phyloP scores from a whole-genome alignment of 306 rosid species.

The Mimosa bimucronata region DNA sequence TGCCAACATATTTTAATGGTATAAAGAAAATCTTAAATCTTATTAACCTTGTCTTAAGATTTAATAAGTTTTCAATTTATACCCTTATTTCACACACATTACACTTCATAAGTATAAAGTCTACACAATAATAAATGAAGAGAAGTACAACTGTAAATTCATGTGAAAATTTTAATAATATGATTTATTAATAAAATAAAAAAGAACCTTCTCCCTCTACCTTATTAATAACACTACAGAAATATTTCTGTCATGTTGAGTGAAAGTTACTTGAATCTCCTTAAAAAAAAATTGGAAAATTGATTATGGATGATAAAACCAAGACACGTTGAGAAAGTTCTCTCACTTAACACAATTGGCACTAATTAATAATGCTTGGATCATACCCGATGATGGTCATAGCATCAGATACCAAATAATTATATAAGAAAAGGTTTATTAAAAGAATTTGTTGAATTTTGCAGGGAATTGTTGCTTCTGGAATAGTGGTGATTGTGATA shows the following conservation, averaged over 20 bases:
- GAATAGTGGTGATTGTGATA: slow-evolving; percentile 9
- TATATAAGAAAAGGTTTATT: neutral
- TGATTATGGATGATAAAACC: neutral
- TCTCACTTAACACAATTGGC: neutral
- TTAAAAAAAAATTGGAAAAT: neutral
- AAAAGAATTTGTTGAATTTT: neutral
- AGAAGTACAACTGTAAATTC: no score
- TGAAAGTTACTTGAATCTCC: neutral
- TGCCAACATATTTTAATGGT: no score
- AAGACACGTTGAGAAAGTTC: neutral
- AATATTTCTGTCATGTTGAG: neutral
- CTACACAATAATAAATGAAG: no score
- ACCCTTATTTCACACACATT: no score
- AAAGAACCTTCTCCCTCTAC: neutral
- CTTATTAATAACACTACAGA: no score
- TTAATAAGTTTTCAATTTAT: no score
- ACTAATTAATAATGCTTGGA: neutral
- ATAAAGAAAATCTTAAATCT: neutral
- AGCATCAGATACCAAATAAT: neutral
- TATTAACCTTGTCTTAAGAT: no score
- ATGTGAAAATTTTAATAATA: no score
- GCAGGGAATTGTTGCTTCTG: slow-evolving; percentile 44
- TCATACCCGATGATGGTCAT: neutral
- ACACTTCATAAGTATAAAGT: no score
- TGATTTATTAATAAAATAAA: no score